phyloP scores from a whole-genome alignment of 2,329 filamentous ascomycete genomes.

The Colletotrichum sp. region DNA sequence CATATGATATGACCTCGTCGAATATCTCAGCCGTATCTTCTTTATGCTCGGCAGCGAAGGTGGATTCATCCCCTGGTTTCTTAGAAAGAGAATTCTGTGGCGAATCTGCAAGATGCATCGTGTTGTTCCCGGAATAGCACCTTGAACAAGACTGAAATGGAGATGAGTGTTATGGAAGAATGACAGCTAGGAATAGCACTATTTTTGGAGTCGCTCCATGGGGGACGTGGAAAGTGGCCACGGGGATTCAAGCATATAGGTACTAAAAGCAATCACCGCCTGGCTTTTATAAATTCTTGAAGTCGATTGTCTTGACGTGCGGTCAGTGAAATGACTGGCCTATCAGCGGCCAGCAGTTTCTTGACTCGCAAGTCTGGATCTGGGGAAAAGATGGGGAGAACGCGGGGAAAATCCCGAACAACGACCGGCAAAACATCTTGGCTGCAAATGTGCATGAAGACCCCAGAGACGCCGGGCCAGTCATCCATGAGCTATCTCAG shows the following conservation, averaged over 20 bases:
- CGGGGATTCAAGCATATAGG: background rate
- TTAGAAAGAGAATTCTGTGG: accelerated
- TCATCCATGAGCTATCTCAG: background rate
- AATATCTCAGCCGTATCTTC: background rate
- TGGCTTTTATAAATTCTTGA: background rate
- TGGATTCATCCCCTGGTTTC: background rate
- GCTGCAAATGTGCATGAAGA: background rate
- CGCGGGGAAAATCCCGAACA: background rate
- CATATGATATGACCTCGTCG: background rate
- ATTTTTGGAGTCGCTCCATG: background rate
- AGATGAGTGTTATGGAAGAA: background rate
- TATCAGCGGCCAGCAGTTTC: background rate
- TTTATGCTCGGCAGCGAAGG: background rate
- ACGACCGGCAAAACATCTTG: background rate
- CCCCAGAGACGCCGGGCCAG: background rate
- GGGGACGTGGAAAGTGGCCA: background rate
- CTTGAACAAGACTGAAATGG: background rate
- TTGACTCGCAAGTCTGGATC: background rate
- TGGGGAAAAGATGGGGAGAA: background rate
- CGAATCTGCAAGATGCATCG: background rate
- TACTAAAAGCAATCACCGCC: background rate
- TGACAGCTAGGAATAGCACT: background rate
- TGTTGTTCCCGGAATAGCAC: background rate
- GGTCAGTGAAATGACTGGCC: background rate
- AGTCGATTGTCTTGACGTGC: background rate